Evolutionary conservation across 441 rosid genomes (phyloP).

Genomic region (Brassica balearica): DNA sequence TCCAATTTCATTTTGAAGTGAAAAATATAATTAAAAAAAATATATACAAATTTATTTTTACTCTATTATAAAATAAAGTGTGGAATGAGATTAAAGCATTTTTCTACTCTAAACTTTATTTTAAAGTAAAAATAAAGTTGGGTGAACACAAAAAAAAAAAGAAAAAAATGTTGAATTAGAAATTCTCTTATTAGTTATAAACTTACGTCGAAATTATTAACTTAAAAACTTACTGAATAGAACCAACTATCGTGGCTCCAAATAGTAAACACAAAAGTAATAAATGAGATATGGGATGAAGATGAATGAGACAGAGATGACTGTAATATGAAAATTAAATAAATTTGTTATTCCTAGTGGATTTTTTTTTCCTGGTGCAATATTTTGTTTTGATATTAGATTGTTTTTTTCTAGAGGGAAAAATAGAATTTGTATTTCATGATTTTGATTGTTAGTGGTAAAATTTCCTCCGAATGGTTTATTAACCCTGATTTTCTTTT

Average conservation of each 20-base stretch:
- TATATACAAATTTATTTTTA: too few relatives aligned
- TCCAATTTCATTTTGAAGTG: too few relatives aligned
- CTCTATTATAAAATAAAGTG: too few relatives aligned
- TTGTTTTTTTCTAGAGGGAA: not conserved
- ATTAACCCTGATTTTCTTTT: not conserved
- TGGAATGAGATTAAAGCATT: too few relatives aligned
- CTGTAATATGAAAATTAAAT: not conserved
- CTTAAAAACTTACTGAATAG: not conserved
- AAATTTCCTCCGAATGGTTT: not conserved
- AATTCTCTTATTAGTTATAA: too few relatives aligned
- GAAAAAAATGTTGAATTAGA: too few relatives aligned
- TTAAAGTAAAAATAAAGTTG: too few relatives aligned
- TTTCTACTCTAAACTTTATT: too few relatives aligned
- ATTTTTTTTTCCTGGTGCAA: not conserved
- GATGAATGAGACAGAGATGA: conserved; percentile 7
- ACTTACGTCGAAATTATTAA: conserved; percentile 4
- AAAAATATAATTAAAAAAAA: too few relatives aligned
- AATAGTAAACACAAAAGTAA: conserved; percentile 6
- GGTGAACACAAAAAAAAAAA: too few relatives aligned
- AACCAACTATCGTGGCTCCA: conserved; percentile 7
- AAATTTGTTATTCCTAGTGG: not conserved
- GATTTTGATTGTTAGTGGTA: not conserved
- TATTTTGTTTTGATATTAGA: too few relatives aligned
- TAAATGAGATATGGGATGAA: not conserved
- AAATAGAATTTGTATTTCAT: not conserved